Evolutionary conservation across 2,329 filamentous ascomycete genomes (phyloP).

Genomic region (Colletotrichum cuscutae): DNA sequence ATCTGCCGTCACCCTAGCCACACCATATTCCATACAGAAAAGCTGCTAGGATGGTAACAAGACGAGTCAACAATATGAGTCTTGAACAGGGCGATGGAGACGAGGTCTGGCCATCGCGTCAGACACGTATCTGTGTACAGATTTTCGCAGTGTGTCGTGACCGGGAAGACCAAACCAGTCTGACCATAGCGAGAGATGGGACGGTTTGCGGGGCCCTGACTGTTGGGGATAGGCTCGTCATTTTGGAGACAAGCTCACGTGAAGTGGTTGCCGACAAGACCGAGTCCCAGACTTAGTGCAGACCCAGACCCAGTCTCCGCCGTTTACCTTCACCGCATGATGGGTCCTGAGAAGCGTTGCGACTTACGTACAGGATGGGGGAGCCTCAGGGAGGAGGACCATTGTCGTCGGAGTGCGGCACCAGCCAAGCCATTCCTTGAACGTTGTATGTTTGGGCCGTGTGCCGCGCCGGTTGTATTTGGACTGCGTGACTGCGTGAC

Average conservation of each 20-base stretch:
- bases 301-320: constrained; percentile 18
- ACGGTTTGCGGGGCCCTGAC: constrained; percentile 21
- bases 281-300: constrained; percentile 20
- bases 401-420: constrained; percentile 24
- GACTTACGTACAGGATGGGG: constrained; percentile 31
- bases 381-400: constrained; percentile 1
- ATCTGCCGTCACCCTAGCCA: constrained; percentile 22
- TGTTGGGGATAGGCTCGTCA: constrained; percentile 28
- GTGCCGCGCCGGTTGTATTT: not conserved
- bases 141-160: constrained; percentile 16
- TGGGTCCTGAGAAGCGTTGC: constrained; percentile 22
- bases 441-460: not conserved
- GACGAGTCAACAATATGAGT: not conserved
- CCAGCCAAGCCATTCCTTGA: constrained; percentile 26
- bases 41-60: not conserved
- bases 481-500: not conserved
- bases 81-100: not conserved
- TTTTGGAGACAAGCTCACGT: constrained; percentile 30
- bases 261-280: constrained; percentile 31
- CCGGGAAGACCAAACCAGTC: constrained; percentile 19
- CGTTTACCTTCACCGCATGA: constrained; percentile 33
- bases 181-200: constrained; percentile 23
- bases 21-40: not conserved
- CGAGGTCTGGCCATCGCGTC: constrained; percentile 16
- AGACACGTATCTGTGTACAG: constrained; percentile 11